phyloP scores from a whole-genome alignment of 108 stramenopile species.

The Stephanodiscus minutulus region DNA sequence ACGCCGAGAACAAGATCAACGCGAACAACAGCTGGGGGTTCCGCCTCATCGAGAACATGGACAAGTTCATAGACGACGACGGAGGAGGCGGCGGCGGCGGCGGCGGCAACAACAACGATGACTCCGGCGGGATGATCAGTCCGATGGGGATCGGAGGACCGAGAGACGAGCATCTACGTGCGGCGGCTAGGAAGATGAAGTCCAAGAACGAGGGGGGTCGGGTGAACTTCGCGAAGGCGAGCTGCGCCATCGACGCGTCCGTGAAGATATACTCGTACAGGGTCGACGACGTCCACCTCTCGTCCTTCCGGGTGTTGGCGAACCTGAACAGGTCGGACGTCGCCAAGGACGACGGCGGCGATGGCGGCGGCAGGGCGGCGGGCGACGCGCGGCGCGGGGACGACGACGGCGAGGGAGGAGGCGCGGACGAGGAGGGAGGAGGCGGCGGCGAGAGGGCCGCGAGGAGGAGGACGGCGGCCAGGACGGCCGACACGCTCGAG shows the following conservation, averaged over 20 bases:
- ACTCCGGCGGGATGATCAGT: background rate
- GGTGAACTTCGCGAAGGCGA: conserved; percentile 98
- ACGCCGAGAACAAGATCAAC: conserved; percentile 96
- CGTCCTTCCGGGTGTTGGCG: conserved; percentile 93
- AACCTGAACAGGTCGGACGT: conserved; percentile 89
- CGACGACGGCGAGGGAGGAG: background rate
- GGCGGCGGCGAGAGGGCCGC: conserved; percentile 22
- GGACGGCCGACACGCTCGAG: conserved; percentile 68
- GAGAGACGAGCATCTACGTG: too few relatives aligned
- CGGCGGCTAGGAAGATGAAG: conserved; percentile 19
- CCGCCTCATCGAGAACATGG: conserved; percentile 97
- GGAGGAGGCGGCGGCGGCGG: conserved; percentile 17
- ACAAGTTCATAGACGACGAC: conserved; percentile 68
- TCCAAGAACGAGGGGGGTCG: conserved; percentile 36
- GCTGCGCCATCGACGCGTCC: conserved; percentile 94
- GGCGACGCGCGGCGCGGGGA: background rate
- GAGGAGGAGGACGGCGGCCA: conserved; percentile 29
- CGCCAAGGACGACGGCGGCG: conserved; percentile 22
- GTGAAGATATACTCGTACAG: conserved; percentile 98
- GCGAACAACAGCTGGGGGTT: conserved; percentile 93
- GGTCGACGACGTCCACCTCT: conserved; percentile 95
- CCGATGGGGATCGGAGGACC: too few relatives aligned
- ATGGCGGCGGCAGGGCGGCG: conserved; percentile 7
- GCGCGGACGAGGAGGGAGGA: conserved; percentile 20
- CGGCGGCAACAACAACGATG: conserved; percentile 3